Evolutionary conservation across 352 stramenopile species (phyloP).

Genomic region (Phytophthora syringae): DNA sequence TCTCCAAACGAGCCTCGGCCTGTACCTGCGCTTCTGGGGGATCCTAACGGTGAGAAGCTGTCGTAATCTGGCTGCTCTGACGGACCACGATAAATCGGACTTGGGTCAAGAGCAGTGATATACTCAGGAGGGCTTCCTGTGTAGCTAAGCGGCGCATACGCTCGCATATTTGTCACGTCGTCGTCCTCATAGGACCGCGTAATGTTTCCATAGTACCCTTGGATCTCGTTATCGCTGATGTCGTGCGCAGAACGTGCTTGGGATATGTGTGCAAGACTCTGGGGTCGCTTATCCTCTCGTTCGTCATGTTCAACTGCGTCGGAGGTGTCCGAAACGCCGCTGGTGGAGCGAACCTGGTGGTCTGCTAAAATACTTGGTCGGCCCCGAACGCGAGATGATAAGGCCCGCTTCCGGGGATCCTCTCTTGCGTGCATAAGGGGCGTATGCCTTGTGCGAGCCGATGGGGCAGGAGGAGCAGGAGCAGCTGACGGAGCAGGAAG

Average conservation of each 20-base stretch:
- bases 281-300: constrained; percentile 18
- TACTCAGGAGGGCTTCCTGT: constrained; percentile 40
- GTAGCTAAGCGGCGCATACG: constrained; percentile 38
- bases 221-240: constrained; percentile 53
- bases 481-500: too few species aligned
- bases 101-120: constrained; percentile 40
- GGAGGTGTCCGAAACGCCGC: constrained; percentile 2
- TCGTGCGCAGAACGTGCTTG: constrained; percentile 35
- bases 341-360: constrained; percentile 17
- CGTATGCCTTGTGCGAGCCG: not conserved
- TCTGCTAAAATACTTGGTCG: constrained; percentile 28
- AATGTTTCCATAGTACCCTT: constrained; percentile 38
- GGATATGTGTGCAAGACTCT: constrained; percentile 31
- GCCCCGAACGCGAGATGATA: constrained; percentile 28
- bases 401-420: constrained; percentile 29
- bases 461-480: not conserved
- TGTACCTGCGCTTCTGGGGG: constrained; percentile 36
- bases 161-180: constrained; percentile 43
- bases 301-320: constrained; percentile 25
- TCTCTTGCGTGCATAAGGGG: constrained; percentile 7
- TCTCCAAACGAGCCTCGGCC: constrained; percentile 35
- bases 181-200: constrained; percentile 37
- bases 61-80: constrained; percentile 47
- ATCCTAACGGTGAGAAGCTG: constrained; percentile 49
- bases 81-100: constrained; percentile 46